These are phyloP conservation scores for Lasiodiplodia hormozganensis DNA, from an alignment of 2,329 filamentous ascomycete species.

Conservation along the genomic window DNA sequence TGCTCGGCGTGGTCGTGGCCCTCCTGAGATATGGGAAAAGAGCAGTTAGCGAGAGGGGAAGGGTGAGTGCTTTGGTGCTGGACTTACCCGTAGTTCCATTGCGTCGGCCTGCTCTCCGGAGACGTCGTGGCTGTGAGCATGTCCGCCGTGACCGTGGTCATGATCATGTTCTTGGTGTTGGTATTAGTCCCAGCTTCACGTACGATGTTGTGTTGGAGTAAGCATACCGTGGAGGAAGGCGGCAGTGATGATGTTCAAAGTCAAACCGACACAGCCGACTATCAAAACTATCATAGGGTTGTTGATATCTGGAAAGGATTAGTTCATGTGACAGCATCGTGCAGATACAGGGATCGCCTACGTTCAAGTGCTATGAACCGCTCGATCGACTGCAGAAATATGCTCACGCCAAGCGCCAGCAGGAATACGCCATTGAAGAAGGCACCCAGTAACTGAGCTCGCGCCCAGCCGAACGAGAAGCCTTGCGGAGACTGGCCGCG, in stretches of 20 bases:
- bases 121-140: neutral
- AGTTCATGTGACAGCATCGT: no score
- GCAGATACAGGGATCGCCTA: conserved; percentile 41
- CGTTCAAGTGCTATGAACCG: conserved; percentile 67
- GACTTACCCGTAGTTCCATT: neutral
- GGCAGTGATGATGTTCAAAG: conserved; percentile 71
- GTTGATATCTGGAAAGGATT: conserved; percentile 59
- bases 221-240: conserved; percentile 68
- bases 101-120: neutral
- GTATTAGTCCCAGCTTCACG: neutral
- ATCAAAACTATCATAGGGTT: conserved; percentile 72
- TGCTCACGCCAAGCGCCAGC: conserved; percentile 73
- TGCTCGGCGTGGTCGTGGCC: conserved; percentile 36
- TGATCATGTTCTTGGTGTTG: neutral
- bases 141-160: neutral
- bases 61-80: neutral
- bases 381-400: conserved; percentile 76
- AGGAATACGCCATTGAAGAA: conserved; percentile 84
- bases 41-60: neutral
- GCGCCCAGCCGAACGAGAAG: conserved; percentile 78
- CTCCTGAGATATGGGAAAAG: conserved; percentile 2
- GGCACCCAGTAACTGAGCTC: conserved; percentile 74
- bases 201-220: conserved; percentile 28
- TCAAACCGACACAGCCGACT: conserved; percentile 71
- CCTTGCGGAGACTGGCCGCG: conserved; percentile 62